These are phyloP conservation scores for Penicillium corylophilum DNA, from an alignment of 2,329 filamentous ascomycete species.

Conservation along the genomic window DNA sequence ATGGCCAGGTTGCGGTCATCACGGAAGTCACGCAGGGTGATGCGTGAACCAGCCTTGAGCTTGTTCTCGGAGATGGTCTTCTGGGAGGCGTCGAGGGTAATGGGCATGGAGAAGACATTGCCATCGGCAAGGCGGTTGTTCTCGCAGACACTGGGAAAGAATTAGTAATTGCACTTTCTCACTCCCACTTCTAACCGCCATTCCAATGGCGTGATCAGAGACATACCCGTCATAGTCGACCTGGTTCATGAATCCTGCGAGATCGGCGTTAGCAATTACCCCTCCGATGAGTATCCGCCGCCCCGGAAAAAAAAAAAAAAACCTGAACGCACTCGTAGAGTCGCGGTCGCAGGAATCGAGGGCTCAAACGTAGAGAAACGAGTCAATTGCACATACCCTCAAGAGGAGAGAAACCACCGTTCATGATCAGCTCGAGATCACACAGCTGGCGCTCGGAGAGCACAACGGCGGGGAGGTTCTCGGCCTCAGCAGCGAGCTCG, in stretches of 20 bases:
- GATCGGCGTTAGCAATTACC: slow-evolving; percentile 20
- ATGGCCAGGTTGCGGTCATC: slow-evolving; percentile 97
- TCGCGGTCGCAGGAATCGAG: neutral
- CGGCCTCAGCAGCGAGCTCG: slow-evolving; percentile 79
- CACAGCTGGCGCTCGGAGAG: slow-evolving; percentile 94
- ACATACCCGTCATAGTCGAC: slow-evolving; percentile 90
- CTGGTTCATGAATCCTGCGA: slow-evolving; percentile 89
- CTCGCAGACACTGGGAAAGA: slow-evolving; percentile 70
- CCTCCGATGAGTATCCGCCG: slow-evolving; percentile 9
- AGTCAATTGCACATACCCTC: slow-evolving; percentile 66
- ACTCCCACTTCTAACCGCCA: too few relatives aligned
- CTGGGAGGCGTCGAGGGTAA: slow-evolving; percentile 82
- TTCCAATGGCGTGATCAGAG: slow-evolving; percentile 7
- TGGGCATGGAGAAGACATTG: slow-evolving; percentile 93
- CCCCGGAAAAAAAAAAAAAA: slow-evolving; percentile 2
- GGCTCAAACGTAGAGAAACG: neutral
- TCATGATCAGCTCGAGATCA: slow-evolving; percentile 95
- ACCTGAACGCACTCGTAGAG: neutral
- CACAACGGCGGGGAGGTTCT: slow-evolving; percentile 77
- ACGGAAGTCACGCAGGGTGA: slow-evolving; percentile 90
- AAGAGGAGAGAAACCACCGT: slow-evolving; percentile 94
- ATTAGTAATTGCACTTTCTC: slow-evolving; percentile 7
- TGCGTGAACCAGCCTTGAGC: slow-evolving; percentile 75
- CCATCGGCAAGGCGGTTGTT: slow-evolving; percentile 84
- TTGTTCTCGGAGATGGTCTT: slow-evolving; percentile 70